These are phyloP conservation scores for Mycena olivaceomarginata DNA, from an alignment of 768 basidiomycete species.

Conservation along the genomic window DNA sequence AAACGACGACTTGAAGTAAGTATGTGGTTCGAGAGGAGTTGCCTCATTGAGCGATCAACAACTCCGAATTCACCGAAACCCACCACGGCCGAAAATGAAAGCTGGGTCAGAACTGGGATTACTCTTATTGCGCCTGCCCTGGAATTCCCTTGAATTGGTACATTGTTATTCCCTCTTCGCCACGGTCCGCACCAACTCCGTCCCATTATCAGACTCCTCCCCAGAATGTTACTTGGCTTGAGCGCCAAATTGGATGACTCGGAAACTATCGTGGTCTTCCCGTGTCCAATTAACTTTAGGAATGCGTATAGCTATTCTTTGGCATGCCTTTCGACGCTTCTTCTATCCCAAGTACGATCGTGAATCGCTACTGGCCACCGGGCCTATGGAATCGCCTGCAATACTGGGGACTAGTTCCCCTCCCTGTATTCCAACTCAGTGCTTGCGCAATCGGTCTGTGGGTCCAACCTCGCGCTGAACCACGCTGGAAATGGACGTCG, in stretches of 20 bases:
- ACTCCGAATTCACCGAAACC: neutral
- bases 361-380: constrained; percentile 14
- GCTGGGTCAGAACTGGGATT: neutral
- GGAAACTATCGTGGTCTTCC: constrained; percentile 7
- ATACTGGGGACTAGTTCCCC: neutral
- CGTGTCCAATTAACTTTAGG: constrained; percentile 25
- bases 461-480: constrained; percentile 24
- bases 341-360: constrained; percentile 20
- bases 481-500: neutral
- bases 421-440: neutral
- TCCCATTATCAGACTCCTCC: neutral
- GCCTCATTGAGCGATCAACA: constrained; percentile 12
- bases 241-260: constrained; percentile 15
- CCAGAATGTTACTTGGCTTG: constrained; percentile 2
- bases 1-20: constrained; percentile 9
- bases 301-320: constrained; percentile 21
- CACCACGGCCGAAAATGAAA: neutral
- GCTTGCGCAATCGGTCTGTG: constrained; percentile 21
- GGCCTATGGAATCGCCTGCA: constrained; percentile 8
- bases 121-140: neutral
- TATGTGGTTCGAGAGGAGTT: neutral
- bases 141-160: neutral
- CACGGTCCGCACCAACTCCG: neutral
- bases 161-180: neutral
- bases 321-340: constrained; percentile 30